phyloP scores from a whole-genome alignment of 306 rosid species.

The Glycyrrhiza uralensis region DNA sequence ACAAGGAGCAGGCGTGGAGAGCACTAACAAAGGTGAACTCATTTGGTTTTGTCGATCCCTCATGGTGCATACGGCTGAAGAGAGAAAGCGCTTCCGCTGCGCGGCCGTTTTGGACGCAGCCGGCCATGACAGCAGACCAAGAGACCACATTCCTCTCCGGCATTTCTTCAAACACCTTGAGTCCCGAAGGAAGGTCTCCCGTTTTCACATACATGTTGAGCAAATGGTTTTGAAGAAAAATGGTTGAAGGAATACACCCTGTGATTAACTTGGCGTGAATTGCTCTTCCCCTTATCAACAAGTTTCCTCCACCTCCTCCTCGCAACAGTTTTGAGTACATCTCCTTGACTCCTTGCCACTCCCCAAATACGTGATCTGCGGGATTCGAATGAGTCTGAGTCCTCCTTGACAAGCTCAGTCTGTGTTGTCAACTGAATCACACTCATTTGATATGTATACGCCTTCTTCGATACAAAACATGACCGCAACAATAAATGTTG shows the following conservation, averaged over 20 bases:
- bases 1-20: conserved; percentile 74
- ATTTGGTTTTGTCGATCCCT: conserved; percentile 54
- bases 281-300: conserved; percentile 49
- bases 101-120: conserved; percentile 45
- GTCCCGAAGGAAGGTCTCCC: conserved; percentile 45
- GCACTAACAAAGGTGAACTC: conserved; percentile 73
- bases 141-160: conserved; percentile 64
- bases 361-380: too few relatives aligned
- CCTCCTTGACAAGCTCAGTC: too few relatives aligned
- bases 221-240: conserved; percentile 59
- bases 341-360: conserved; percentile 42
- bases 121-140: conserved; percentile 64
- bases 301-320: conserved; percentile 32
- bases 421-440: not conserved
- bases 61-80: conserved; percentile 56
- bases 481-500: not conserved
- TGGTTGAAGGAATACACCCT: conserved; percentile 47
- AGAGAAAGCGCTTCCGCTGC: conserved; percentile 47
- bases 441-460: not conserved
- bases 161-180: conserved; percentile 76
- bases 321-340: conserved; percentile 42
- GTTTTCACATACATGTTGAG: conserved; percentile 55
- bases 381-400: too few relatives aligned
- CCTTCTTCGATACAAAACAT: conserved; percentile 8
- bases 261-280: conserved; percentile 54